These are phyloP conservation scores for Blastobotrys mokoenaii DNA, from an alignment of 805 yeast genomes.

Conservation along the genomic window DNA sequence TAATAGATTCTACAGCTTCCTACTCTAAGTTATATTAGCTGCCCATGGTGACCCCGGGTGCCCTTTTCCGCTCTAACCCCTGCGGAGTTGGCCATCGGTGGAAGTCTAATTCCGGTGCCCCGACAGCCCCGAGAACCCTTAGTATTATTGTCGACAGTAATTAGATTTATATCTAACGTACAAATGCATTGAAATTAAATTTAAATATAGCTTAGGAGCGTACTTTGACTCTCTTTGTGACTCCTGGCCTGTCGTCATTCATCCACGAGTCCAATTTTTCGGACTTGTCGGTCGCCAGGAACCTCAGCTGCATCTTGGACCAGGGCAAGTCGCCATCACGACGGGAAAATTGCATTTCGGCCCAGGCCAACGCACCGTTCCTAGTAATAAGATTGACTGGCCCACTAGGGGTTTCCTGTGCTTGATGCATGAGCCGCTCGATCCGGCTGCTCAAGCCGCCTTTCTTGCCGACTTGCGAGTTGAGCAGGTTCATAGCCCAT, in stretches of 20 bases:
- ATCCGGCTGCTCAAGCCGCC: not conserved
- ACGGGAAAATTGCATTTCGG: not conserved
- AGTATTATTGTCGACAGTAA: too few species aligned
- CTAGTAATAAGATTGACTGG: slow-evolving; percentile 12
- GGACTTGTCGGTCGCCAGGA: not conserved
- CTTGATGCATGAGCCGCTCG: slow-evolving; percentile 10
- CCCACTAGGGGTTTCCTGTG: slow-evolving; percentile 17
- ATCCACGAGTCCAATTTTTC: slow-evolving; percentile 6
- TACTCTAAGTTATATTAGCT: too few species aligned
- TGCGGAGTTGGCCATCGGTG: too few species aligned
- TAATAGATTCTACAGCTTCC: too few species aligned
- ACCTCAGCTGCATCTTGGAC: not conserved
- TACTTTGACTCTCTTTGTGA: not conserved
- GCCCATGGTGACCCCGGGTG: too few species aligned
- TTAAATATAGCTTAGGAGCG: not conserved
- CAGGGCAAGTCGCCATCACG: not conserved
- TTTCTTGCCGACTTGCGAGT: not conserved
- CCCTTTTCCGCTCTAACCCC: too few species aligned
- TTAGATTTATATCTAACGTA: too few species aligned
- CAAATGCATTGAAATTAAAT: not conserved
- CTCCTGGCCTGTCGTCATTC: not conserved
- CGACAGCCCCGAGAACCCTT: too few species aligned
- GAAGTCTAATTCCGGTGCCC: too few species aligned
- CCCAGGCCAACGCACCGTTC: slow-evolving; percentile 17
- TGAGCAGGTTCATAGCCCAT: slow-evolving; percentile 46